Conservation (phyloP, 805 yeast species). For the Candida railenensis region DNA sequence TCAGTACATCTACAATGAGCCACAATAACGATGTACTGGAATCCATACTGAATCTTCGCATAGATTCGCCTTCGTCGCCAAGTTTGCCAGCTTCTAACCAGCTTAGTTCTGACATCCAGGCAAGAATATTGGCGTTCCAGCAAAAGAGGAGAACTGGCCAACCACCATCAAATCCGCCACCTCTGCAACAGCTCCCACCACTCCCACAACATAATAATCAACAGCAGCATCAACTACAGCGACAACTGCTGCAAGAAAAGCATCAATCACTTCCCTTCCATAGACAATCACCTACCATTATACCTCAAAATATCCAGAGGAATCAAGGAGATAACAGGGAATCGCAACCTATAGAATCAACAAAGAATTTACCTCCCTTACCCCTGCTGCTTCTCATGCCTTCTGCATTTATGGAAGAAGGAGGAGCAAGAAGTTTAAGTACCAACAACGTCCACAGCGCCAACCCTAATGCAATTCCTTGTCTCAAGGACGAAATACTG, state of each 20-base stretch:
- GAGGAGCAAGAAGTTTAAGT: constrained; percentile 18
- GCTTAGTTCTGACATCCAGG: constrained; percentile 77
- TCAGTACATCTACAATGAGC: constrained; percentile 1
- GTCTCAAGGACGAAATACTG: constrained; percentile 20
- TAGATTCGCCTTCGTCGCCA: constrained; percentile 12
- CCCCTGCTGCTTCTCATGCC: constrained; percentile 24
- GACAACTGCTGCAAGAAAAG: background rate
- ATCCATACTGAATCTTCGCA: constrained; percentile 7
- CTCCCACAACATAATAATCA: background rate
- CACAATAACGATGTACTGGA: constrained; percentile 3
- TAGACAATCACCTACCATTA: background rate
- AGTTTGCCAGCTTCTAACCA: constrained; percentile 16
- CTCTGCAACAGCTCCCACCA: background rate
- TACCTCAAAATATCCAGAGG: background rate
- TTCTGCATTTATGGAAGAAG: constrained; percentile 13
- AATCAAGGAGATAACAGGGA: no score
- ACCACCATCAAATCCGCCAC: background rate
- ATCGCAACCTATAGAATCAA: constrained; percentile 5
- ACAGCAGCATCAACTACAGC: background rate
- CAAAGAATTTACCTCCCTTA: constrained; percentile 43
- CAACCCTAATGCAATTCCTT: constrained; percentile 20
- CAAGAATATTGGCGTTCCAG: constrained; percentile 83
- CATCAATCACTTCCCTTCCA: background rate
- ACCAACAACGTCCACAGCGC: constrained; percentile 35
- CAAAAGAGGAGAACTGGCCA: constrained; percentile 53